Base-by-base conservation (phyloP, 192 early-diverging fungal species). In the Oehlia diaphana region DNA sequence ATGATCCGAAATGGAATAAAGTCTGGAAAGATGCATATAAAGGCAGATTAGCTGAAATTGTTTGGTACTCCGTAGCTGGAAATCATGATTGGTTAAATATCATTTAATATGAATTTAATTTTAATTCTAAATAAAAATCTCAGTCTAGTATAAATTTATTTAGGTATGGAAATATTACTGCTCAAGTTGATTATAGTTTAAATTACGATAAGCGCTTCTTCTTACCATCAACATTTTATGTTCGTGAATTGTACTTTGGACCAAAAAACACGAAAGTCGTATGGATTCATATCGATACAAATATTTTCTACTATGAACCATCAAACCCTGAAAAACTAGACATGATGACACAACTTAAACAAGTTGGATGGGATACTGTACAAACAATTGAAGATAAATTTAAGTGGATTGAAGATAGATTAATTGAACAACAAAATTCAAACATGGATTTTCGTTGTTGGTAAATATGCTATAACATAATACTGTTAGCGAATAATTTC, bases 381-480 rank as follows among this genome's bases (percentile, higher is more conserved):
- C 3, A 58, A 58, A 5, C 53, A 58, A 58, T 58, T 58, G 31
- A 68, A 3, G 44, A 44, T 13, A 78, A 68, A 58, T 35, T 78
- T 19, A 78, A 68, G 35, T 78, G 76, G 76, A 68, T 78, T n/a
- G 76, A 78, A 68, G 64, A 78, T 21, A 67, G 49, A 50, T 61
- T 78, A 28, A 16, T 23, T 33, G 64, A 68, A 35, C 16, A 68
- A n/a, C 26, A 68, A 49, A 31, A 68, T 50, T 35, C 65, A n/a
- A n/a, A 68, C 69, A 68, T 78, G 76, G 76, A 78, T 78, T 33
- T 78, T 78, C 10, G 76, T 78, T 10, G 66, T 68, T 53, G 65
- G 76, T 78, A 39, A 37, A 31, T 75, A 39, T 53, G 5, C 39
- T 42, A 42, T 5, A 42, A 42, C 39, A 6, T 42, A 42, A 42